Evolutionary conservation across 2,329 filamentous ascomycete genomes (phyloP), one percentile per base, ranked within the genome.

Genomic region (Xylariales sp.): DNA sequence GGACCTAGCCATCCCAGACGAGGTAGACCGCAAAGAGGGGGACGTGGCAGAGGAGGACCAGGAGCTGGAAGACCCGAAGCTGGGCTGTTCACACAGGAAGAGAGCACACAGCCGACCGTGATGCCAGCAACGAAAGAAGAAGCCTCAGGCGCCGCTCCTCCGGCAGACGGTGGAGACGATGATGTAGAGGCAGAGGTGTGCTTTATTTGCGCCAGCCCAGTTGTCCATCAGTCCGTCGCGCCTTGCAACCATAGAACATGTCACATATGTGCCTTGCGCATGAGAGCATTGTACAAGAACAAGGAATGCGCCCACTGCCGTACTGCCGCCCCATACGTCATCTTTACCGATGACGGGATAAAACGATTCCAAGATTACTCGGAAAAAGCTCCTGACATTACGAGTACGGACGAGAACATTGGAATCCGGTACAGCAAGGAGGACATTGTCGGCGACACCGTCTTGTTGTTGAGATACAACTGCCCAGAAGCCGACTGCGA

Each of bases 221-320:
- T 98, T 35, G 80, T 86, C 36, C 89, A 97, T 68, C 82, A 88
- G 54, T 86, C 90, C 8, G 81, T 98, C 50, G 82, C 90, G 22
- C 91, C 93, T 15, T 98, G 93, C 67, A 97, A 96, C 63, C 93
- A 98, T 66, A 79, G 87, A 43, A 96, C 91, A 36, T 98, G 93
- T 61, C 93, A 98, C 66, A 95, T 97, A 50, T 98, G 93, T 63
- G 84, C 89, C 8, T 69, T 98, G 52, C 80, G 93, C 45, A 80
- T 97, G 78, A 80, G 93, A 53, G 93, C 91, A 1, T 70, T 98
- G 32, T 98, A 97, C 68, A 97, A 96, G 71, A 94, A 83, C 46
- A 95, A 95, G 63, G 86, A 90, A 50, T 98, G 93, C 65, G 86
- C 90, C n/a, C 90, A 97, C 63, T 98, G 93, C 61, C 76, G 93